A percentile compares a stretch with the other conserved stretches of the same genome.
Conservation (phyloP, 2,329 filamentous ascomycete genomes). For the Colletotrichum camelliae region DNA sequence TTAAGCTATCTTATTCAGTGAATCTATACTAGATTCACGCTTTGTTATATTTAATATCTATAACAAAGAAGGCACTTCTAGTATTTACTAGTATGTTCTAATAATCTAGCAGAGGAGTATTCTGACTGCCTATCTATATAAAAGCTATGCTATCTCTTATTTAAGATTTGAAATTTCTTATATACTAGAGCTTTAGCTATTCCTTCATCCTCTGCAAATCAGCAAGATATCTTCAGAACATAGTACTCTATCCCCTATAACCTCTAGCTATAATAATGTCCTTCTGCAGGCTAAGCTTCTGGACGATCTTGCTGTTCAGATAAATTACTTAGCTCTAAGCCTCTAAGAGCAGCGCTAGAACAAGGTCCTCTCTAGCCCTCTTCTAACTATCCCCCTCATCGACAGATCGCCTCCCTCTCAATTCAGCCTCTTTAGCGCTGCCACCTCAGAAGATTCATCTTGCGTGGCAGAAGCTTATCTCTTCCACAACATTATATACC, state of each 20-base stretch:
- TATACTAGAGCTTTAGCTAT: neutral
- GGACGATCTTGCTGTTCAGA: neutral
- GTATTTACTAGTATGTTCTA: too few species aligned
- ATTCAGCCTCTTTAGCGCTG: constrained; percentile 28
- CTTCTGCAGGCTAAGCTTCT: neutral
- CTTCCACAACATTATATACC: constrained; percentile 52
- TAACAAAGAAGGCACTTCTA: too few species aligned
- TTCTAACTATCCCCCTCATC: neutral
- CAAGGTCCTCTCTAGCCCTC: constrained; percentile 5
- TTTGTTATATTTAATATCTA: too few species aligned
- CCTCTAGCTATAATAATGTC: neutral
- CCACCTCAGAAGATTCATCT: neutral
- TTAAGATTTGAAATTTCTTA: too few species aligned
- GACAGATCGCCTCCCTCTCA: neutral
- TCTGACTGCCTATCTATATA: neutral
- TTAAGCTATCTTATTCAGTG: too few species aligned
- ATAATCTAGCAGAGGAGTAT: neutral
- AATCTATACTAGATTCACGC: too few species aligned
- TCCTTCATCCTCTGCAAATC: neutral
- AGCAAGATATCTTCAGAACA: neutral
- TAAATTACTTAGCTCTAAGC: neutral
- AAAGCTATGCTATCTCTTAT: neutral
- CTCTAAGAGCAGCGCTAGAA: neutral
- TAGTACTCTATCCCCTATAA: neutral
- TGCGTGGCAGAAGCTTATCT: constrained; percentile 28